Conservation (phyloP, 176 grass and related monocot species). For the Otatea glauca region DNA sequence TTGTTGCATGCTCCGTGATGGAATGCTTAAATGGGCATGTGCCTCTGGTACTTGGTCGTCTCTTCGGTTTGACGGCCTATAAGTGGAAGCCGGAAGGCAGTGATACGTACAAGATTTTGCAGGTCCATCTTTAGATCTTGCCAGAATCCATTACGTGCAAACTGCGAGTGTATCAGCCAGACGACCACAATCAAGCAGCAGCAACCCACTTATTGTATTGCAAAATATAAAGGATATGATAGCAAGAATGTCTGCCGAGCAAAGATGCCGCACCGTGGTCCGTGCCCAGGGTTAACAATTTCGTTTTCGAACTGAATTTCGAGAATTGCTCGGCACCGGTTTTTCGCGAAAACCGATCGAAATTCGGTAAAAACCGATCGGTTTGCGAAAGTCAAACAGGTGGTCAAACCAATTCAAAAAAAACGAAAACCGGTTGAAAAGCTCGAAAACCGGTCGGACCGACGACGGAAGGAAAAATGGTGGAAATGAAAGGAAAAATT, state of each 20-base stretch:
- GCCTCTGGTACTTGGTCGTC: background rate
- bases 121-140: background rate
- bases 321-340: no score
- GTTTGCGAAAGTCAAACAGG: no score
- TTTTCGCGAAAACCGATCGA: no score
- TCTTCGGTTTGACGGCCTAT: background rate
- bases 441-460: no score
- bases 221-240: background rate
- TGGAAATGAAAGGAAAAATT: no score
- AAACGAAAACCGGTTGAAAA: no score
- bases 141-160: background rate
- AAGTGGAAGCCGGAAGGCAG: background rate
- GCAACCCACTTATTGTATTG: background rate
- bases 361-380: no score
- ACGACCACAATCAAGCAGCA: background rate
- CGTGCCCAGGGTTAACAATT: no score
- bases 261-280: no score
- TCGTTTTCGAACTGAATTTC: no score
- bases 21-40: conserved; percentile 31
- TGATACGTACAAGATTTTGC: background rate
- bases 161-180: background rate
- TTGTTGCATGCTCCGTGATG: background rate
- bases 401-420: no score
- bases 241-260: background rate
- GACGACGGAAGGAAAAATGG: no score